These are phyloP conservation scores for Phalaenopsis equestris DNA, from an alignment of 106 monocot genomes.

Conservation along the genomic window DNA sequence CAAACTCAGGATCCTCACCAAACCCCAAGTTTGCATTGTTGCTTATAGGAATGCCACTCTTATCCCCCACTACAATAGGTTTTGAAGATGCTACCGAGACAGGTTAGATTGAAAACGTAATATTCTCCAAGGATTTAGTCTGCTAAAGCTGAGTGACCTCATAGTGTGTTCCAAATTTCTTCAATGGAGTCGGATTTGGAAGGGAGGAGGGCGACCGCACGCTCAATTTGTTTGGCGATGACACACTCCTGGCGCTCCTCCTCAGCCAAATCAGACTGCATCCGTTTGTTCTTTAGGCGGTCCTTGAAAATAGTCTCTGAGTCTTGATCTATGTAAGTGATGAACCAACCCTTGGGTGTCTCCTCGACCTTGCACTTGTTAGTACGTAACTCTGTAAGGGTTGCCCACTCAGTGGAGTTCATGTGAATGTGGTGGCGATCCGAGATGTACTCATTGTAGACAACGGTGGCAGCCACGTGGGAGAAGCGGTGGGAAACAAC, in stretches of 20 bases:
- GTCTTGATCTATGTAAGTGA: slow-evolving; percentile 89
- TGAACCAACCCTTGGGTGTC: slow-evolving; percentile 97
- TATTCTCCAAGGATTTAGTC: slow-evolving; percentile 13
- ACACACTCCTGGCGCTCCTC: slow-evolving; percentile 75
- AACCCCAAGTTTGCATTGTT: slow-evolving; percentile 33
- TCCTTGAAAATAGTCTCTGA: slow-evolving; percentile 81
- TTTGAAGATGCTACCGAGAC: slow-evolving; percentile 11
- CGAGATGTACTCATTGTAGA: slow-evolving; percentile 92
- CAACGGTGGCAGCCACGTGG: slow-evolving; percentile 88
- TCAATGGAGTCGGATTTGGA: not conserved
- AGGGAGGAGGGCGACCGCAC: slow-evolving; percentile 22
- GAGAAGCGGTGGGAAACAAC: slow-evolving; percentile 82
- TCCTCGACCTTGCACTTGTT: slow-evolving; percentile 93
- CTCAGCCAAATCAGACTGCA: slow-evolving; percentile 65
- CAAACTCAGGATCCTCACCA: slow-evolving; percentile 24
- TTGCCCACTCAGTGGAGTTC: slow-evolving; percentile 96
- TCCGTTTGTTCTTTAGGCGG: slow-evolving; percentile 59
- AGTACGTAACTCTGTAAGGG: slow-evolving; percentile 78
- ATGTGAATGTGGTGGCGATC: slow-evolving; percentile 92
- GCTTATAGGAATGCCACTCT: not conserved
- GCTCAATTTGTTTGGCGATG: slow-evolving; percentile 73
- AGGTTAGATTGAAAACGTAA: slow-evolving; percentile 30
- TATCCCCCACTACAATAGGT: slow-evolving; percentile 4
- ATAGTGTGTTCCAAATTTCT: not conserved
- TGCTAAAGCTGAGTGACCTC: not conserved